phyloP scores from a whole-genome alignment of 257 asterid species.

The Knoxia roxburghii region DNA sequence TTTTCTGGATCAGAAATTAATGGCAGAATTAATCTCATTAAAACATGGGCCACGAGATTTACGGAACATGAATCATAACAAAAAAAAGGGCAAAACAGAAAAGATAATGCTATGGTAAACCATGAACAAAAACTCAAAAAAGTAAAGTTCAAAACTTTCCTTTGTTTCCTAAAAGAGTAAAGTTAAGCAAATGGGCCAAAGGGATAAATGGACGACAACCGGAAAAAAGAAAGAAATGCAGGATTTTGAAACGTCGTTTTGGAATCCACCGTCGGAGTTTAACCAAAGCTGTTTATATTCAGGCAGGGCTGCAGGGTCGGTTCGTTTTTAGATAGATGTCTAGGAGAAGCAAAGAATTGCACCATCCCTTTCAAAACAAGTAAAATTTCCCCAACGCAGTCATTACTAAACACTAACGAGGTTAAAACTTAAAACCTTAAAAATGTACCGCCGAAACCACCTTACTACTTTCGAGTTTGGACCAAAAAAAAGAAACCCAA shows the following conservation, averaged over 20 bases:
- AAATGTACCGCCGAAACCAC: too few species aligned
- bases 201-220: slow-evolving; percentile 9
- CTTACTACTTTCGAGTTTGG: too few species aligned
- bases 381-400: not conserved
- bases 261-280: not conserved
- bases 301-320: not conserved
- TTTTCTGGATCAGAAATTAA: slow-evolving; percentile 30
- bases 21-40: not conserved
- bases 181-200: slow-evolving; percentile 7
- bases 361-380: not conserved
- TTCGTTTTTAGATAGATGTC: not conserved
- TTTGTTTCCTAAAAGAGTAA: not conserved
- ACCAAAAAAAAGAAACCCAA: too few species aligned
- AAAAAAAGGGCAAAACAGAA: not conserved
- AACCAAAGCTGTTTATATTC: too few species aligned
- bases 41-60: not conserved
- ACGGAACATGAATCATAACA: not conserved
- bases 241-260: not conserved
- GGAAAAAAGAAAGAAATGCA: slow-evolving; percentile 12
- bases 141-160: not conserved
- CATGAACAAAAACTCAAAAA: not conserved
- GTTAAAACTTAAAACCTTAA: too few species aligned
- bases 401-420: too few species aligned
- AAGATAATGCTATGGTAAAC: not conserved
- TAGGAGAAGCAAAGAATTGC: slow-evolving; percentile 9